Conservation (phyloP, 768 basidiomycete genomes). For the Leccinum arenicola region DNA sequence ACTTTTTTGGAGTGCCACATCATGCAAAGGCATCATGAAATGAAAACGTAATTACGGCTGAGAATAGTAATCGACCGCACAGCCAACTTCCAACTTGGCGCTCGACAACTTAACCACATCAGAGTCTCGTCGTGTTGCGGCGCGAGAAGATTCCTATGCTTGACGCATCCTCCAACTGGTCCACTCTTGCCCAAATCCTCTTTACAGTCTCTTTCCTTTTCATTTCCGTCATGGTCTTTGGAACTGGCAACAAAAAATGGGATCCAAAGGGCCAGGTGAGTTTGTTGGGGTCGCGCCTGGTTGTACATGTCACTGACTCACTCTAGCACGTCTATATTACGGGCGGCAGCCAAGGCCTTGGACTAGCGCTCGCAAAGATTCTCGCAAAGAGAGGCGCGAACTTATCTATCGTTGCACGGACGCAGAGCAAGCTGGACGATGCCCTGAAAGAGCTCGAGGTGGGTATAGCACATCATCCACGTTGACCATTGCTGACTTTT, state of each 20-base stretch:
- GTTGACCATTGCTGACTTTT: not conserved
- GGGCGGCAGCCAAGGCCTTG: conserved; percentile 80
- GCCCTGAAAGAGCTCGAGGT: conserved; percentile 70
- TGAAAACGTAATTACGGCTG: too few relatives aligned
- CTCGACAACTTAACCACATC: too few relatives aligned
- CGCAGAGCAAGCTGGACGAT: conserved; percentile 56
- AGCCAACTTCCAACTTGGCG: too few relatives aligned
- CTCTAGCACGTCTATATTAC: conserved; percentile 81
- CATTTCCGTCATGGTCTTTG: conserved; percentile 18
- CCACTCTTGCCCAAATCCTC: not conserved
- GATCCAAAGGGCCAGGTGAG: conserved; percentile 45
- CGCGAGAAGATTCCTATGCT: not conserved
- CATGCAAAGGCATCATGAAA: too few relatives aligned
- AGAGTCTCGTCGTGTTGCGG: too few relatives aligned
- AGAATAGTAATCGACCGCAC: too few relatives aligned
- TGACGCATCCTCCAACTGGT: not conserved
- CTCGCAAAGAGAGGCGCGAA: conserved; percentile 71
- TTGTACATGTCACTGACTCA: not conserved
- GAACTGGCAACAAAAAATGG: conserved; percentile 38
- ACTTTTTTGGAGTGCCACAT: too few relatives aligned
- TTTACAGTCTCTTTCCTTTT: conserved; percentile 13
- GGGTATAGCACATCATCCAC: conserved; percentile 10
- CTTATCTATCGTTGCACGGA: conserved; percentile 83
- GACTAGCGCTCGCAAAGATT: conserved; percentile 66
- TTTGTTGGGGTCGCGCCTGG: too few relatives aligned